These are phyloP conservation scores for Sphaerostilbella broomeana DNA, from an alignment of 2,329 filamentous ascomycete genomes.

Conservation along the genomic window DNA sequence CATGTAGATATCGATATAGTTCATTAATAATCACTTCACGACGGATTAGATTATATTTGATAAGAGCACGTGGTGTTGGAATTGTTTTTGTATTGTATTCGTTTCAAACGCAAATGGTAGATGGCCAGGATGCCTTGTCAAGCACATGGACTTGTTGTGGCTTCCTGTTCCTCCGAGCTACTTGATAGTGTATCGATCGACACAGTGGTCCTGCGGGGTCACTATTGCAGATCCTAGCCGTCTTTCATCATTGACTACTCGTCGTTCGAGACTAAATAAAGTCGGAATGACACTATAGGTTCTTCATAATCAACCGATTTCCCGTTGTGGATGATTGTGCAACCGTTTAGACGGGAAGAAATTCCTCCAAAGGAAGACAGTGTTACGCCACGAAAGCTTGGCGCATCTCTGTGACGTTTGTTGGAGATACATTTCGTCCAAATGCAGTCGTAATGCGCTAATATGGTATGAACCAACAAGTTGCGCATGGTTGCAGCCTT, in stretches of 20 bases:
- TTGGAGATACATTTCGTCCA: background rate
- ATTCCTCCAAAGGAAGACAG: background rate
- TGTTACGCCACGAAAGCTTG: constrained; percentile 1
- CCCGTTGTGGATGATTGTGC: background rate
- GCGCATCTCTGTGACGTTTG: constrained; percentile 3
- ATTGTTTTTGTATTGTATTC: too few relatives aligned
- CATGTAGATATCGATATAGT: too few relatives aligned
- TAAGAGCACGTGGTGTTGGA: too few relatives aligned
- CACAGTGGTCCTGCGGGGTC: constrained; percentile 2
- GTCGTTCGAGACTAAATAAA: too few relatives aligned
- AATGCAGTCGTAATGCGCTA: constrained; percentile 2
- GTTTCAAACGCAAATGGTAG: too few relatives aligned
- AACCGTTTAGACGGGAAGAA: background rate
- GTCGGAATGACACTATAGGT: background rate
- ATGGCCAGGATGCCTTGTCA: too few relatives aligned
- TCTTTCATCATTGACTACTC: constrained; percentile 3
- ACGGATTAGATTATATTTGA: too few relatives aligned
- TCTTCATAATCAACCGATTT: background rate
- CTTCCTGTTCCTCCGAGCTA: background rate
- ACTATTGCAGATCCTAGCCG: background rate
- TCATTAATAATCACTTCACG: too few relatives aligned
- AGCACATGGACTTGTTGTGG: background rate
- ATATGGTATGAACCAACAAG: background rate
- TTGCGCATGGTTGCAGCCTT: background rate
- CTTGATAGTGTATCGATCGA: background rate